Percentiles rank a stretch among this genome's conserved stretches.
These are phyloP conservation scores for Lentinula detonsa DNA, from an alignment of 768 basidiomycete genomes.

Conservation along the genomic window DNA sequence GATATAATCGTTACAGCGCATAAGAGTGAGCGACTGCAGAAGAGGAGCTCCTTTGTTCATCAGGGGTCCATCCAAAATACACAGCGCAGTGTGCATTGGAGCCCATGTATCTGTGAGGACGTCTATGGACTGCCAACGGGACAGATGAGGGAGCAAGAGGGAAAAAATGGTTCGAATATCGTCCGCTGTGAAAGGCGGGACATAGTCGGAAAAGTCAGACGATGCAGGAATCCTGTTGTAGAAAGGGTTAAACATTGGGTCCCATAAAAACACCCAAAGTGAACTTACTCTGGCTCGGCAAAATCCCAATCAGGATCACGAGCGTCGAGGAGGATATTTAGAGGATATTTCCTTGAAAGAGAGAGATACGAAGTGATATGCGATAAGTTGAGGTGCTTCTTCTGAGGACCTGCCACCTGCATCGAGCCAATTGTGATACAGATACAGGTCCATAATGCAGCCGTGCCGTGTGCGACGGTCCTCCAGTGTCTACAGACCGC, in stretches of 20 bases:
- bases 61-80: conserved; percentile 33
- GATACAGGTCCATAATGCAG: conserved; percentile 50
- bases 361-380: conserved; percentile 36
- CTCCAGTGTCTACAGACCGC: conserved; percentile 51
- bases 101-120: conserved; percentile 52
- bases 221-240: conserved; percentile 20
- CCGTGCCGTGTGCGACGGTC: conserved; percentile 37
- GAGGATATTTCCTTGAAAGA: conserved; percentile 40
- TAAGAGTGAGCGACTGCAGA: conserved; percentile 46
- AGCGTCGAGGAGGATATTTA: conserved; percentile 54
- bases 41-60: conserved; percentile 28
- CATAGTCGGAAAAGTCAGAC: conserved; percentile 9
- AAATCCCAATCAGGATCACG: conserved; percentile 58
- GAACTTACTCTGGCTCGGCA: conserved; percentile 39
- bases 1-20: conserved; percentile 56
- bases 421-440: conserved; percentile 32
- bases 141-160: conserved; percentile 44
- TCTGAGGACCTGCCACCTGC: conserved; percentile 17
- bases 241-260: background rate
- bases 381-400: conserved; percentile 22
- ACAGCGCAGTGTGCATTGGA: conserved; percentile 51
- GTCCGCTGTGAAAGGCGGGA: conserved; percentile 26
- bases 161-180: conserved; percentile 41
- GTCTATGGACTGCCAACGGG: conserved; percentile 46
- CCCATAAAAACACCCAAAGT: background rate